These are phyloP conservation scores for Tulasnella sp. DNA, from an alignment of 768 basidiomycete genomes.

Conservation along the genomic window DNA sequence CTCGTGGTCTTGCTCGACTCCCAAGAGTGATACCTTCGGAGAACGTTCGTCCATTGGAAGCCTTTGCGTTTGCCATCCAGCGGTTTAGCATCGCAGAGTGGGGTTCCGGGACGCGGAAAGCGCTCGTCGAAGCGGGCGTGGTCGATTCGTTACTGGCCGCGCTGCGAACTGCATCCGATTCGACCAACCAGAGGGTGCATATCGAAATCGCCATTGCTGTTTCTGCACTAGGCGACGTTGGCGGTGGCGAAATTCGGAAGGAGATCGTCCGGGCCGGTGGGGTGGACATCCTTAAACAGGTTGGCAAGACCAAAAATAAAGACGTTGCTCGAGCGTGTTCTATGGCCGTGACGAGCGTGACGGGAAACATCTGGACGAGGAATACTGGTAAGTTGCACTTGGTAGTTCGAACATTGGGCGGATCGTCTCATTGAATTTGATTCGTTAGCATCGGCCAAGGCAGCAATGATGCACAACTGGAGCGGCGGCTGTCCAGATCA, in stretches of 20 bases:
- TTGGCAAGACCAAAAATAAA: background rate
- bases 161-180: constrained; percentile 16
- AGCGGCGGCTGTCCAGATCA: constrained; percentile 19
- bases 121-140: constrained; percentile 18
- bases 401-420: background rate
- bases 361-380: constrained; percentile 20
- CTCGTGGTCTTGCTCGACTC: constrained; percentile 15
- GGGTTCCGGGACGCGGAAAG: constrained; percentile 18
- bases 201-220: constrained; percentile 18
- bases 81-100: constrained; percentile 13
- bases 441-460: constrained; percentile 16
- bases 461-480: constrained; percentile 19
- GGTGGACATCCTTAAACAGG: constrained; percentile 18
- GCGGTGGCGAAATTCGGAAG: constrained; percentile 18
- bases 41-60: constrained; percentile 13
- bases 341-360: constrained; percentile 17
- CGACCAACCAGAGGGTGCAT: constrained; percentile 13
- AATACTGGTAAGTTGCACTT: constrained; percentile 13
- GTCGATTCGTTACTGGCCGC: constrained; percentile 19
- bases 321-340: constrained; percentile 15
- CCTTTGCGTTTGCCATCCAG: constrained; percentile 21
- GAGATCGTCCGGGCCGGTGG: constrained; percentile 21
- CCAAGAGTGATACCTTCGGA: constrained; percentile 13
- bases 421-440: background rate
- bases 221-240: constrained; percentile 14